Base-by-base conservation (phyloP, 1,284 basidiomycete species). In the Ustanciosporium gigantosporum region DNA sequence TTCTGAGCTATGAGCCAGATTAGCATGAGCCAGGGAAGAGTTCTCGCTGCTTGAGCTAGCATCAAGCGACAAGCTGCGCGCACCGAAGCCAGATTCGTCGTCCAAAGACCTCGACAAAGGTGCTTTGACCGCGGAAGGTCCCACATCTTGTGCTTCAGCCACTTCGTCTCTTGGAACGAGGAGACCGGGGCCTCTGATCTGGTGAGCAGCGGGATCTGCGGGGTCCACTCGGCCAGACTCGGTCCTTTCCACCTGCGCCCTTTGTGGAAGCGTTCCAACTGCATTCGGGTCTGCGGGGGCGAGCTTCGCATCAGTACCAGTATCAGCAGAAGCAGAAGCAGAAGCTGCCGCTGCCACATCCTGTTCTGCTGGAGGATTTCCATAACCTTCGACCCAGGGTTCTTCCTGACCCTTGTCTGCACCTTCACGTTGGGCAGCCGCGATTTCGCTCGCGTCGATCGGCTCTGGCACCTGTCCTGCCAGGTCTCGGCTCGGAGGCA, bases 111-210 rank as follows among this genome's bases (percentile, higher is more conserved):
- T 13, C 17, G 0, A 36, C 11, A 64, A 32, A 15, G 53, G 55
- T 20, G 55, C 46, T 21, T 46, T 58, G 43, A 64, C 60, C 32
- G 55, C 60, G 24, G 36, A 41, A 3, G 41, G 36, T 0, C 52
- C 62, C 3, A 57, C 31, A 21, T 46, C 52, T 27, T 41, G 29
- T 6, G 58, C 66, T 35, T 58, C 60, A 6, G 66, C 66, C 14
- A 67, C 41, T 32, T 66, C 65, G 29, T 69, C 66, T 8, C 49
- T 46, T 3, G 66, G 64, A 0, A 69, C 66, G 15, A 69, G 62
- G 16, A 69, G 21, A 1, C 55, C 66, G 2, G 60, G 56, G 4
- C 68, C 68, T 19, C 42, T 48, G 9, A 68, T 47, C 34, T 66
- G 37, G 37, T 68, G 60, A 14, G 68, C 60, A 15, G 53, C 50